These are phyloP conservation scores for Litchi chinensis DNA, from an alignment of 345 rosid genomes.

Conservation along the genomic window DNA sequence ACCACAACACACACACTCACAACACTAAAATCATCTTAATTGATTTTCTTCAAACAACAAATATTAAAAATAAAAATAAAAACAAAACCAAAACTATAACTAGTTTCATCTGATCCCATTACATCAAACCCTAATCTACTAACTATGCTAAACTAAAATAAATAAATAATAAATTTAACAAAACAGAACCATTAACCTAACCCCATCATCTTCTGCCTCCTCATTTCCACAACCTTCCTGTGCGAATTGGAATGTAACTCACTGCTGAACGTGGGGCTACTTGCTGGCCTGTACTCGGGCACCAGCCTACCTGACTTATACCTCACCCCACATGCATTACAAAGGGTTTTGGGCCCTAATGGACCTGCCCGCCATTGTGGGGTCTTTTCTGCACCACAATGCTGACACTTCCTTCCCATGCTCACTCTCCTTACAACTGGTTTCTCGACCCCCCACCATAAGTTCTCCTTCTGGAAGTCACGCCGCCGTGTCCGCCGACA, in stretches of 20 bases:
- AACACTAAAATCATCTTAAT: conserved; percentile 35
- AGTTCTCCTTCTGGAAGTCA: conserved; percentile 26
- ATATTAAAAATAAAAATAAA: background rate
- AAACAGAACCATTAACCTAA: conserved; percentile 18
- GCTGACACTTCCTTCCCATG: conserved; percentile 78
- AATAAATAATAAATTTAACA: background rate
- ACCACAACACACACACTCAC: conserved; percentile 27
- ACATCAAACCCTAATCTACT: conserved; percentile 37
- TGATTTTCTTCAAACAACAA: conserved; percentile 24
- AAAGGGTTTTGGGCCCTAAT: conserved; percentile 73
- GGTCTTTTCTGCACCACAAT: conserved; percentile 81
- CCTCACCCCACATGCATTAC: conserved; percentile 91
- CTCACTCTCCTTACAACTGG: conserved; percentile 19
- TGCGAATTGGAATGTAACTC: conserved; percentile 82
- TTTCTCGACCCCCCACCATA: conserved; percentile 38
- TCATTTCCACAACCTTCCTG: conserved; percentile 80
- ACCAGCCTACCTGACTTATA: conserved; percentile 82
- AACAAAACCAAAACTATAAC: conserved; percentile 20
- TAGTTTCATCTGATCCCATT: conserved; percentile 23
- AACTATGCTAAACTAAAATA: conserved; percentile 31
- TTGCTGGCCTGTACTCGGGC: conserved; percentile 83
- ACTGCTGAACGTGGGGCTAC: conserved; percentile 66
- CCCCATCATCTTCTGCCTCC: conserved; percentile 49
- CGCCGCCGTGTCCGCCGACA: conserved; percentile 43
- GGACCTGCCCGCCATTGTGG: conserved; percentile 96